Base-by-base conservation (phyloP, 1,139 yeast species). In the Yamadazyma diospyri region DNA sequence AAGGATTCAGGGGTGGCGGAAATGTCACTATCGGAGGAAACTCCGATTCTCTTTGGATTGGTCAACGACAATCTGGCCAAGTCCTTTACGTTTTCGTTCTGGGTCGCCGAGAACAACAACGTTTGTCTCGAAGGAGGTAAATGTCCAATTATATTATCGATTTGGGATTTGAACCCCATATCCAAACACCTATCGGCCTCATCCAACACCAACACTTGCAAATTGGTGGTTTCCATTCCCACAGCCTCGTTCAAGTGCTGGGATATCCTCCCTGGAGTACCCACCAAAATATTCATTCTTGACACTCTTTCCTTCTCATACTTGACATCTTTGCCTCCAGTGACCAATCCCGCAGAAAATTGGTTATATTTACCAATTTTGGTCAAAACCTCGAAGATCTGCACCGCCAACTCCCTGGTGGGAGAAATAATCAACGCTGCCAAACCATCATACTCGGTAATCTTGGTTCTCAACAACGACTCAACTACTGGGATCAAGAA, bases 121-220 rank as follows among this genome's bases (percentile, higher is more conserved):
- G 98, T 88, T 56, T 94, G 98, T 59, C 97, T 77, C 5, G 81
- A 72, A 10, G 83, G 75, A 1, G 97, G 96, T 39, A 92, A 64
- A 53, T 86, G 94, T 29, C 80, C 77, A 17, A 92, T 64, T 36
- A 92, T 92, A 31, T 82, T 83, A 57, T 94, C 97, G 36, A 92
- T 62, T 29, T 95, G 87, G 50, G 80, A 80, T 53, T 81, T 83
- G 69, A 92, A 92, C 6, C 98, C 98, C 96, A 92, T 87, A 59
- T 92, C 99, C 45, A 92, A 65, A 51, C 94, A 87, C 47, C 98
- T 70, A 55, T 92, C 99, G 0, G 98, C 98, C 59, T 92, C 99
- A 57, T 92, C 99, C 35, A 92, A 61, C 0, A 92, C 94, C 32
- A 92, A 63, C 47, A 83, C 74, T 56, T 89, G 95, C 39, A 92